A percentile compares a stretch with the other conserved stretches of the same genome.
Evolutionary conservation across 2,329 filamentous ascomycete species (phyloP).

Genomic region (Hortaea sp.): DNA sequence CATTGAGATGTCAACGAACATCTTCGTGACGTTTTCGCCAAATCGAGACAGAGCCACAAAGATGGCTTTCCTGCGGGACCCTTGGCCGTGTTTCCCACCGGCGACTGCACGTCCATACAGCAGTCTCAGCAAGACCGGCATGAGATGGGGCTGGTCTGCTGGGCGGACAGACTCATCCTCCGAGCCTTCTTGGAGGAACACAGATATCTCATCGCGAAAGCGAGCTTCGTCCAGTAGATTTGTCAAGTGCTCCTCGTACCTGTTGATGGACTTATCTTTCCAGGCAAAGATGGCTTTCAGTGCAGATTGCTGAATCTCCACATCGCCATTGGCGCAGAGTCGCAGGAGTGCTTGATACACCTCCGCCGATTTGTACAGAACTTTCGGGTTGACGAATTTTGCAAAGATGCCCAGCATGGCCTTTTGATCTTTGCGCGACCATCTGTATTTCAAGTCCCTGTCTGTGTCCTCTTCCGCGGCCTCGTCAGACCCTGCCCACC

Average conservation of each 20-base stretch:
- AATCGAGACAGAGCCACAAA: conserved; percentile 74
- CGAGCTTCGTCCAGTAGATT: conserved; percentile 82
- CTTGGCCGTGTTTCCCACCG: conserved; percentile 70
- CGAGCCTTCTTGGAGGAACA: conserved; percentile 50
- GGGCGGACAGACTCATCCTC: conserved; percentile 61
- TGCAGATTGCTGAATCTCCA: conserved; percentile 76
- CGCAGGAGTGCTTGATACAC: conserved; percentile 67
- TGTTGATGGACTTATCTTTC: conserved; percentile 66
- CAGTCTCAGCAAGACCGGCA: conserved; percentile 78
- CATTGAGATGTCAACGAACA: conserved; percentile 74
- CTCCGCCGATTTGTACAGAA: conserved; percentile 65
- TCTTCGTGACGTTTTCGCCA: conserved; percentile 60
- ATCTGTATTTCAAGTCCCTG: conserved; percentile 28
- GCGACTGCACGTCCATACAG: conserved; percentile 82
- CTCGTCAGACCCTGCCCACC: conserved; percentile 57
- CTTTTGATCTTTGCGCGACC: conserved; percentile 74
- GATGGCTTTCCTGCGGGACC: conserved; percentile 62
- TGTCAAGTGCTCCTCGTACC: conserved; percentile 76
- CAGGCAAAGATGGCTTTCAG: conserved; percentile 80
- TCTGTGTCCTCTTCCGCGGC: conserved; percentile 10
- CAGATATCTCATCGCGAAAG: conserved; percentile 87
- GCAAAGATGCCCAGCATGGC: conserved; percentile 71
- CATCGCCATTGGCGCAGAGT: conserved; percentile 77
- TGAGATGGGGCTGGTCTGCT: conserved; percentile 60
- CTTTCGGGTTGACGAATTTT: conserved; percentile 76